Evolutionary conservation across 2,329 filamentous ascomycete genomes (phyloP), one percentile per base, ranked within the genome.

Genomic region (Dothiorella sarmentorum): DNA sequence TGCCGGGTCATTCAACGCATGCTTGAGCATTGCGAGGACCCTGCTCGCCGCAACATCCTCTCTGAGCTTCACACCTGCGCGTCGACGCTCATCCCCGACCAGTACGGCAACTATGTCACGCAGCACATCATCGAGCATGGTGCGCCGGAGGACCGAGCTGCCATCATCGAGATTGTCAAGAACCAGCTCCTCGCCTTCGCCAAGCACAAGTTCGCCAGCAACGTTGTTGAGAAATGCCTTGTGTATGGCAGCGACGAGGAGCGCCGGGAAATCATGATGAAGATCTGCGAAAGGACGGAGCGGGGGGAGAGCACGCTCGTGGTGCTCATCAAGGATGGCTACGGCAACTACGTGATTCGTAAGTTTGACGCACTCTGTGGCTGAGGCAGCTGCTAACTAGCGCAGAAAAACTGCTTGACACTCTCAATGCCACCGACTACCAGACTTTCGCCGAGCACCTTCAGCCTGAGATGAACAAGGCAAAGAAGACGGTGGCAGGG

Each of bases 321-420:
- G 62, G 79, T 82, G 20, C 81, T 97, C 75, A 91, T 97, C 81
- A 89, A 87, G 63, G 93, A 99, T 70, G 88, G 90, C 63, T 97
- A 87, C 71, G 94, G 90, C 61, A 99, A 99, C 73, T 99, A 97
- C 70, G 93, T 97, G 5, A 88, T 97, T 62, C 93, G 91, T 96
- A 84, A 85, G 91, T 85, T 18, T 20, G 9, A 7, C 38, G 7
- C 6, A 3, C 13, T 2, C n/a, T 3, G 4, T n/a, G 22, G 7
- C 10, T 31, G 17, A 27, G 10, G 4, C 22, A 26, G 9, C 15
- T n/a, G 47, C 61, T 65, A 60, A 67, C 61, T 33, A 22, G 4
- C 4, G 15, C 69, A 95, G 91, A 97, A 76, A 96, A 92, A 76
- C 81, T 97, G 4, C 78, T 96, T 37, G 76, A 79, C 51, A 76